phyloP scores from a whole-genome alignment of 257 asterid genomes.

The Pogostemon cablin region DNA sequence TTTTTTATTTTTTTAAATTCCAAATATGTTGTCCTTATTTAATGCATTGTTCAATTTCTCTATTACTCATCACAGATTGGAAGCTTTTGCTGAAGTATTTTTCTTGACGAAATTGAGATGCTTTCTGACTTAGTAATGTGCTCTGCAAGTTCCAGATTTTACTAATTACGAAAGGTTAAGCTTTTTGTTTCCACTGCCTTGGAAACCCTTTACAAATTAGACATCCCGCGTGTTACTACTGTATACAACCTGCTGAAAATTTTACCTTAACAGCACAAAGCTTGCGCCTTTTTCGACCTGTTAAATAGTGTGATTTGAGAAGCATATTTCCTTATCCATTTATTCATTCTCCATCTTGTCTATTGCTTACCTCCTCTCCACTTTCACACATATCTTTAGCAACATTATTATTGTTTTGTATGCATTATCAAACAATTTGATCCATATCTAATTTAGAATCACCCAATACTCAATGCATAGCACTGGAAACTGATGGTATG shows the following conservation, averaged over 20 bases:
- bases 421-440: neutral
- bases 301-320: neutral
- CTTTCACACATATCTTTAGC: too few species aligned
- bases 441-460: neutral
- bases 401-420: neutral
- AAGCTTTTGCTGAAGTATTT: slow-evolving; percentile 22
- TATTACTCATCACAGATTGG: slow-evolving; percentile 19
- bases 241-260: neutral
- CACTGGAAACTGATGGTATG: neutral
- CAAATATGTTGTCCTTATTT: neutral
- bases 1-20: neutral
- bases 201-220: neutral
- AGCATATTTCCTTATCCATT: too few species aligned
- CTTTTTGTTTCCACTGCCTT: neutral
- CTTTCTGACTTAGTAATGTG: neutral
- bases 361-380: too few species aligned
- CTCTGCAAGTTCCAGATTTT: neutral
- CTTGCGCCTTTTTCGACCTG: neutral
- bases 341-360: too few species aligned
- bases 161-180: neutral
- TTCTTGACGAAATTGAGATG: slow-evolving; percentile 18
- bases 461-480: neutral
- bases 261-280: neutral
- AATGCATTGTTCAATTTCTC: slow-evolving; percentile 4
- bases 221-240: neutral